Conservation (phyloP, 1,139 yeast genomes). For the Zygosaccharomyces sapae region DNA sequence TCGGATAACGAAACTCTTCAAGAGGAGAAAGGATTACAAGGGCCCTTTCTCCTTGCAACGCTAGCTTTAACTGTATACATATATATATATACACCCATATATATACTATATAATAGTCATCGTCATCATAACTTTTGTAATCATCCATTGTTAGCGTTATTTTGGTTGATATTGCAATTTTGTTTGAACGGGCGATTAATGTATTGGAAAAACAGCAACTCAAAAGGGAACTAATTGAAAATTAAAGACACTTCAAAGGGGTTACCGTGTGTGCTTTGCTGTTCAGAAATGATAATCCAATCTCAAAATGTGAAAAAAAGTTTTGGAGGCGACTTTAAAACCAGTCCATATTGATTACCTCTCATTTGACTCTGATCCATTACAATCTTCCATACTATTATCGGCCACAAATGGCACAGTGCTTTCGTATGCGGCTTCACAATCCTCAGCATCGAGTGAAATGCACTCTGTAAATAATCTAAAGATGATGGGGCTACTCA, state of each 20-base stretch:
- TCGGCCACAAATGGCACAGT: constrained; percentile 31
- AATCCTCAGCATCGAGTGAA: constrained; percentile 12
- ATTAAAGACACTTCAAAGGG: no score
- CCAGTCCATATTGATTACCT: constrained; percentile 16
- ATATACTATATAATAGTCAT: constrained; percentile 2
- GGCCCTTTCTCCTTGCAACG: not conserved
- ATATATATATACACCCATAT: not conserved
- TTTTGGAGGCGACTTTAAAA: constrained; percentile 16
- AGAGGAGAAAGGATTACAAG: not conserved
- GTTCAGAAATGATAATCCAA: constrained; percentile 18
- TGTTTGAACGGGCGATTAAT: not conserved
- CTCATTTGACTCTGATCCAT: constrained; percentile 14
- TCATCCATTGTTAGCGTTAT: not conserved
- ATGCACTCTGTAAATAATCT: constrained; percentile 26
- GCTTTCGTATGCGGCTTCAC: constrained; percentile 26
- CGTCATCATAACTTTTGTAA: not conserved
- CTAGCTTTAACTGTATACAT: not conserved
- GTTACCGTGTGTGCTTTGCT: not conserved
- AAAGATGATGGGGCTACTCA: constrained; percentile 34
- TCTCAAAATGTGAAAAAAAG: constrained; percentile 18
- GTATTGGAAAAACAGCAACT: not conserved
- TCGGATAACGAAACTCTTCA: not conserved
- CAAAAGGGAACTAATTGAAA: not conserved
- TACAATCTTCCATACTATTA: constrained; percentile 28
- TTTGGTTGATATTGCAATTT: not conserved